Percentiles rank a stretch among this genome's conserved stretches.
Evolutionary conservation across 2,329 filamentous ascomycete genomes (phyloP).

Genomic region (Diaporthe vaccinii): DNA sequence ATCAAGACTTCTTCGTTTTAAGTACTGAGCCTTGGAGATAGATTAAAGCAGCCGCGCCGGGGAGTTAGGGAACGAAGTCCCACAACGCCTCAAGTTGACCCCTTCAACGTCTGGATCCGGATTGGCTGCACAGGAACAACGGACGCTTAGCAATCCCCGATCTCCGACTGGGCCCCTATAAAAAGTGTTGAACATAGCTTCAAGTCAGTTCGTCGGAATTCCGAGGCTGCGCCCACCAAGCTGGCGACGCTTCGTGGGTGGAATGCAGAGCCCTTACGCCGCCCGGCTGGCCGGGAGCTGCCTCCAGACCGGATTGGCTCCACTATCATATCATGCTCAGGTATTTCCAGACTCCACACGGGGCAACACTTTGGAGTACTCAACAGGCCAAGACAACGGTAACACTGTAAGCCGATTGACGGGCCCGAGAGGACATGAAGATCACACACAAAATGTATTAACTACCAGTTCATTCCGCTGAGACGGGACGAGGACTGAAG

Average conservation of each 20-base stretch:
- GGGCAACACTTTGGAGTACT: not conserved
- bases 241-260: not conserved
- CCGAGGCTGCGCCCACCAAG: not conserved
- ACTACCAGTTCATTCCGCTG: too few species aligned
- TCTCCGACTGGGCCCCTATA: not conserved
- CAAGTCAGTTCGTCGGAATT: conserved; percentile 2
- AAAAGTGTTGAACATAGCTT: not conserved
- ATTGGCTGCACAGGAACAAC: not conserved
- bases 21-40: not conserved
- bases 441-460: too few species aligned
- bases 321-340: not conserved
- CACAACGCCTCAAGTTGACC: not conserved
- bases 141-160: not conserved
- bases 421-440: too few species aligned
- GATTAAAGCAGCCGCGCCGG: not conserved
- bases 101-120: not conserved
- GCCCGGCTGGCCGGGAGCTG: not conserved
- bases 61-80: conserved; percentile 9
- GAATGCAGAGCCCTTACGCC: too few species aligned
- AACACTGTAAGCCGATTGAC: too few species aligned
- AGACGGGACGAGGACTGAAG: too few species aligned
- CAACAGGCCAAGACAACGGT: not conserved
- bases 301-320: not conserved
- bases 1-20: not conserved
- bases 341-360: not conserved